These are phyloP conservation scores for Claviceps maximensis DNA, from an alignment of 2,329 filamentous ascomycete genomes.

Conservation along the genomic window DNA sequence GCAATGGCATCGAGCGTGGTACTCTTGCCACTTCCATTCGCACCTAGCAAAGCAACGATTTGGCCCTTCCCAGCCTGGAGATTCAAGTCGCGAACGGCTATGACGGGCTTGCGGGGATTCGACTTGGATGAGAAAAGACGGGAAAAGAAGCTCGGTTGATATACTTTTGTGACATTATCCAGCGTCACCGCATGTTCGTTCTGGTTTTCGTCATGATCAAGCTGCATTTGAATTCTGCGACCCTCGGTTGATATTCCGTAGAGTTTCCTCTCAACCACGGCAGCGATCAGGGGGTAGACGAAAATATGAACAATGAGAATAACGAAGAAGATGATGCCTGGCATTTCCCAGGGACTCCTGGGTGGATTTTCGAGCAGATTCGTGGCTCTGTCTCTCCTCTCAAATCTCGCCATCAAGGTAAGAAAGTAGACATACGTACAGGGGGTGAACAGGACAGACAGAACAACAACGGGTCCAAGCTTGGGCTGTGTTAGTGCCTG, in stretches of 20 bases:
- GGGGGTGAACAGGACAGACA: conserved; percentile 69
- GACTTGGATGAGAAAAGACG: conserved; percentile 28
- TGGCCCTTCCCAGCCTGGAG: conserved; percentile 63
- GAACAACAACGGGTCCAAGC: conserved; percentile 51
- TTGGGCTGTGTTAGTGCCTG: conserved; percentile 55
- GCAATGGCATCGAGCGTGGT: conserved; percentile 83
- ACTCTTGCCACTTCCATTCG: conserved; percentile 83
- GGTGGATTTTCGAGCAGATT: conserved; percentile 52
- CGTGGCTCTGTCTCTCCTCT: conserved; percentile 45
- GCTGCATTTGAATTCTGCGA: conserved; percentile 35
- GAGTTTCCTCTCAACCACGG: conserved; percentile 56
- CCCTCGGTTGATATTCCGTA: conserved; percentile 61
- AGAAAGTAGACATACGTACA: conserved; percentile 81
- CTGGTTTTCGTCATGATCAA: conserved; percentile 13
- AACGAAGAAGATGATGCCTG: conserved; percentile 65
- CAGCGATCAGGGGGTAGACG: conserved; percentile 62
- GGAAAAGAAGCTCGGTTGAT: conserved; percentile 51
- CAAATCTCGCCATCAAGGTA: conserved; percentile 63
- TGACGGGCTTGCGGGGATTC: conserved; percentile 44
- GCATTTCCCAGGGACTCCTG: conserved; percentile 50
- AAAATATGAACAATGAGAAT: conserved; percentile 68
- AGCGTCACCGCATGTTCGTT: conserved; percentile 51
- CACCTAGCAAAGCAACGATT: conserved; percentile 74
- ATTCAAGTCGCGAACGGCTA: conserved; percentile 65
- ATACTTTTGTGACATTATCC: conserved; percentile 64